Percentiles rank a stretch among this genome's conserved stretches.
These are phyloP conservation scores for Russula sp. DNA, from an alignment of 768 basidiomycete genomes.

Conservation along the genomic window DNA sequence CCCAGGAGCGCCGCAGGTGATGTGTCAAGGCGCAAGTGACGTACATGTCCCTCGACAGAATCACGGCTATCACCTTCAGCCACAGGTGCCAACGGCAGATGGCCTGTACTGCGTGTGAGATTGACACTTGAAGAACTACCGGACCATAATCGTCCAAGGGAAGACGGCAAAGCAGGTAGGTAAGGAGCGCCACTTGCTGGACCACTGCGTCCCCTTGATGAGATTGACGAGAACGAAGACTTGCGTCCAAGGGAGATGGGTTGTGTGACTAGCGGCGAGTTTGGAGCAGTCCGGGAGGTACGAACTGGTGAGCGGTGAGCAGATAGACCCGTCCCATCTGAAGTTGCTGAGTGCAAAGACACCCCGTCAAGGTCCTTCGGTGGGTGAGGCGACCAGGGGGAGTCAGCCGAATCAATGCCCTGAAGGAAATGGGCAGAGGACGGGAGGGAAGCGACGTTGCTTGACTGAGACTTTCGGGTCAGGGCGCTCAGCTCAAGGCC, in stretches of 20 bases:
- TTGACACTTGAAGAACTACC: constrained; percentile 45
- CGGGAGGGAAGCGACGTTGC: constrained; percentile 25
- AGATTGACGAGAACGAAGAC: constrained; percentile 23
- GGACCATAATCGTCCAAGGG: constrained; percentile 30
- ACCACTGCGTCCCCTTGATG: constrained; percentile 22
- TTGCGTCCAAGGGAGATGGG: constrained; percentile 20
- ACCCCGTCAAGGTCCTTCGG: constrained; percentile 21
- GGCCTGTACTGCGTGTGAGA: constrained; percentile 44
- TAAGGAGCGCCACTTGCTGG: constrained; percentile 29
- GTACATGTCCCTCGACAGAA: constrained; percentile 15
- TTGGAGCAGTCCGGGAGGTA: constrained; percentile 4
- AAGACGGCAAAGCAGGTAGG: constrained; percentile 29
- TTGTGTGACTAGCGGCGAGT: constrained; percentile 18
- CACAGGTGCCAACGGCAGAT: constrained; percentile 47
- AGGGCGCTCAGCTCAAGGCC: constrained; percentile 69
- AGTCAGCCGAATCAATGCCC: constrained; percentile 14
- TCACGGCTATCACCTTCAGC: constrained; percentile 40
- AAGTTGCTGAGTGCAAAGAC: constrained; percentile 23
- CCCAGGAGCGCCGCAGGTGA: neutral
- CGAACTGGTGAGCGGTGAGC: constrained; percentile 20
- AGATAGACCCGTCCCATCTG: constrained; percentile 21
- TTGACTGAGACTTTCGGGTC: constrained; percentile 40
- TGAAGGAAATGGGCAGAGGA: constrained; percentile 23
- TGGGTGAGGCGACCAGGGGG: constrained; percentile 12
- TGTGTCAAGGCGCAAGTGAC: constrained; percentile 7